These are phyloP conservation scores for Puya raimondii DNA, from an alignment of 176 grass and related monocot species.

Conservation along the genomic window DNA sequence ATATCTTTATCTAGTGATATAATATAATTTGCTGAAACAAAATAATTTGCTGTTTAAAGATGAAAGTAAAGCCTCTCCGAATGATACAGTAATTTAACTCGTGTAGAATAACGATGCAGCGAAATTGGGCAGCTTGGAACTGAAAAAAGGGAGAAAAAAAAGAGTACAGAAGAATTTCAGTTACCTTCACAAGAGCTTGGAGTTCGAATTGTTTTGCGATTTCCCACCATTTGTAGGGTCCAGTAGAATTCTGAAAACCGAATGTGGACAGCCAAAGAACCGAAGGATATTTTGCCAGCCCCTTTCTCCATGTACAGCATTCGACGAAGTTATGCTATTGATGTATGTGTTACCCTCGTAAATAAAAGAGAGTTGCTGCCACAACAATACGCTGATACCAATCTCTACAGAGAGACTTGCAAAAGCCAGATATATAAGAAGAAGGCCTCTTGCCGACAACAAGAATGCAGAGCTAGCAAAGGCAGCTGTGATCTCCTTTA, in stretches of 20 bases:
- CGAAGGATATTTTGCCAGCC: slow-evolving; percentile 74
- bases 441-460: slow-evolving; percentile 76
- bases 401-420: slow-evolving; percentile 76
- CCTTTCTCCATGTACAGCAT: slow-evolving; percentile 39
- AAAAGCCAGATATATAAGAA: slow-evolving; percentile 85
- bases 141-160: background rate
- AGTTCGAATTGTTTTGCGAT: slow-evolving; percentile 54
- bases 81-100: background rate
- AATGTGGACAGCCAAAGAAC: slow-evolving; percentile 72
- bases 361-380: slow-evolving; percentile 85
- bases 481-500: slow-evolving; percentile 39
- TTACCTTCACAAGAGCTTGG: slow-evolving; percentile 42
- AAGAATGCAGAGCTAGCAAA: slow-evolving; percentile 53
- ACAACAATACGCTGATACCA: slow-evolving; percentile 68
- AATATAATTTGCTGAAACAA: no score
- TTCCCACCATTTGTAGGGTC: slow-evolving; percentile 45
- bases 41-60: no score
- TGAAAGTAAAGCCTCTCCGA: no score
- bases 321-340: slow-evolving; percentile 42
- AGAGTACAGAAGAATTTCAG: background rate
- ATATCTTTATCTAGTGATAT: no score
- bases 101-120: background rate
- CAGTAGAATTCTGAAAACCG: slow-evolving; percentile 44
- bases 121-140: background rate
- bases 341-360: slow-evolving; percentile 87